phyloP scores from a whole-genome alignment of 768 basidiomycete genomes.

The Artomyces pyxidatus region DNA sequence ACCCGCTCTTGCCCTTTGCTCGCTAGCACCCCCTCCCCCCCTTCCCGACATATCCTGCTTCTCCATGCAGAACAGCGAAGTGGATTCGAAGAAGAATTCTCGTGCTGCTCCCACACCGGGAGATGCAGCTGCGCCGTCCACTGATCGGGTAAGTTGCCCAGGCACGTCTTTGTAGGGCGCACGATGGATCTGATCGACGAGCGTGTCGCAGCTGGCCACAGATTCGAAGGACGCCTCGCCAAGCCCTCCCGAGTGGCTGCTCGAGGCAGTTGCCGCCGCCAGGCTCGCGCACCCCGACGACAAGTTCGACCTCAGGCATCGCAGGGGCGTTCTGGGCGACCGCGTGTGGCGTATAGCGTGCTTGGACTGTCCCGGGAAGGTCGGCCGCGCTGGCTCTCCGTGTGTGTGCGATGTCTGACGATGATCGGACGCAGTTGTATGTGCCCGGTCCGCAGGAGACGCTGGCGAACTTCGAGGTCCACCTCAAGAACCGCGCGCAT shows the following conservation, averaged over 20 bases:
- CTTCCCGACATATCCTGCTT: too few species aligned
- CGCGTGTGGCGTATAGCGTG: constrained; percentile 91
- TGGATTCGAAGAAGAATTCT: too few species aligned
- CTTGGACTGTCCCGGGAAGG: constrained; percentile 90
- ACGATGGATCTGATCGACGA: too few species aligned
- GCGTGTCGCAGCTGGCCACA: too few species aligned
- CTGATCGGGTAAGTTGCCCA: too few species aligned
- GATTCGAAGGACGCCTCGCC: too few species aligned
- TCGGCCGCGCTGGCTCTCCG: constrained; percentile 24
- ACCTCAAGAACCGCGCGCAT: constrained; percentile 80
- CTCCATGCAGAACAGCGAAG: too few species aligned
- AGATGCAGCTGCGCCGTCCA: too few species aligned
- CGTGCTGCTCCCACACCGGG: too few species aligned
- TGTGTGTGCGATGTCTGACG: constrained; percentile 1
- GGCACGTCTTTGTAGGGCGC: too few species aligned
- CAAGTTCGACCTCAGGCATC: constrained; percentile 70
- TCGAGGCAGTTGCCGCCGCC: constrained; percentile 53
- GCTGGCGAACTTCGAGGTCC: constrained; percentile 85
- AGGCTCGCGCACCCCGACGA: constrained; percentile 73
- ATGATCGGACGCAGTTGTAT: constrained; percentile 4
- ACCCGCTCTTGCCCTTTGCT: too few species aligned
- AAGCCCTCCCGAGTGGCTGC: constrained; percentile 75
- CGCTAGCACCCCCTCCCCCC: too few species aligned
- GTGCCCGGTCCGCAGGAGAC: constrained; percentile 31
- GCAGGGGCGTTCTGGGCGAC: constrained; percentile 40